Base-by-base conservation (phyloP, 2,329 filamentous ascomycete species). In the Fusarium pseudocircinatum region DNA sequence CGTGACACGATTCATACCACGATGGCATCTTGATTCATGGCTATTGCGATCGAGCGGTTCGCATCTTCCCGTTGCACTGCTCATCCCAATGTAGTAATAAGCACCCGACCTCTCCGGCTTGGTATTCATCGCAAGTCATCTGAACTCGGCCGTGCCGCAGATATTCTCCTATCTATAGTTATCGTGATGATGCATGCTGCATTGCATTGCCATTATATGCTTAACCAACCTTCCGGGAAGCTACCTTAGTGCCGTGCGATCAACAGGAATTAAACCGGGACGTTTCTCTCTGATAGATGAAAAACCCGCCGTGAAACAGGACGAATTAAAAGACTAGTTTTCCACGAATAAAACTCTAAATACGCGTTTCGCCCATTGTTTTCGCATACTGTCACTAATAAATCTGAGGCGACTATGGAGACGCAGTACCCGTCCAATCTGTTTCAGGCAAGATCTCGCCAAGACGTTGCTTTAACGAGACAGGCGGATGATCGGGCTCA, bases 371-470 rank as follows among this genome's bases (percentile, higher is more conserved):
- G 44, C 30, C 14, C 34, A 28, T 8, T 46, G 13, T 22, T 42
- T 60, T 42, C 36, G 10, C 39, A 24, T 59, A 59, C 44, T 32
- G 26, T 43, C 52, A 56, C 28, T 56, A 36, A 30, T 62, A 26
- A 56, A 69, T 40, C 44, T 69, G 52, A 68, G 42, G 64, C 24
- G 40, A 12, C 44, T 47, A 39, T 54, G 60, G 43, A 39, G 65
- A 59, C 34, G 16, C 22, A 24, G 42, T 47, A 22, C 32, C 39
- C 59, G 46, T 44, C 32, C 49, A 52, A 37, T 50, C 54, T 57
- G 64, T 69, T 69, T 69, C 58, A 69, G 49, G 47, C 26, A 46
- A 46, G n/a, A 37, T 37, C 43, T 24, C 36, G 64, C 66, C 66
- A 69, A 69, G 63, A 32, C 42, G 34, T 52, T 42, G 56, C 44